These are phyloP conservation scores for Moricandia moricandioides DNA, from an alignment of 345 rosid species.

Conservation along the genomic window DNA sequence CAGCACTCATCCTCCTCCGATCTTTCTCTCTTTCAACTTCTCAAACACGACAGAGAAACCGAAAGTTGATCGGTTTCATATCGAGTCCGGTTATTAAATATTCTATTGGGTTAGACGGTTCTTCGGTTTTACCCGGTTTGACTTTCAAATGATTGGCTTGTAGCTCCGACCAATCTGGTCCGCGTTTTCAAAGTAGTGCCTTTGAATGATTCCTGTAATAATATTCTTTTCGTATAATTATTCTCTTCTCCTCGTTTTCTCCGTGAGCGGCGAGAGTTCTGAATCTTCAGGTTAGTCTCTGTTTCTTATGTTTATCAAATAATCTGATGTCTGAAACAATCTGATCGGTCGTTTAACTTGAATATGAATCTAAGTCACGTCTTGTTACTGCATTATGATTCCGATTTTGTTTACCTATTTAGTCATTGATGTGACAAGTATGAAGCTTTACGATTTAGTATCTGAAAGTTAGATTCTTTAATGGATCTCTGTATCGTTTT, in stretches of 20 bases:
- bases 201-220: neutral
- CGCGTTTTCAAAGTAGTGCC: neutral
- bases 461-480: neutral
- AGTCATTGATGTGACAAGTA: neutral
- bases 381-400: constrained; percentile 4
- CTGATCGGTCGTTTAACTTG: neutral
- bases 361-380: neutral
- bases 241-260: constrained; percentile 27
- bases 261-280: constrained; percentile 25
- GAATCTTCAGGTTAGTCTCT: constrained; percentile 14
- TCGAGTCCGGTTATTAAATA: neutral
- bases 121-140: neutral
- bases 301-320: neutral
- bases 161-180: constrained; percentile 13
- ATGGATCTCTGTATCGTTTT: constrained; percentile 2
- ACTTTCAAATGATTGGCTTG: neutral
- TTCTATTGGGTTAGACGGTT: neutral
- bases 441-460: neutral
- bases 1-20: constrained; percentile 39
- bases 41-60: constrained; percentile 16
- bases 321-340: neutral
- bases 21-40: constrained; percentile 12
- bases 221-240: neutral
- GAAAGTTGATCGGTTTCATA: neutral
- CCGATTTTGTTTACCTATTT: neutral